These are phyloP conservation scores for Sphaceloma murrayae DNA, from an alignment of 2,329 filamentous ascomycete genomes.

Conservation along the genomic window DNA sequence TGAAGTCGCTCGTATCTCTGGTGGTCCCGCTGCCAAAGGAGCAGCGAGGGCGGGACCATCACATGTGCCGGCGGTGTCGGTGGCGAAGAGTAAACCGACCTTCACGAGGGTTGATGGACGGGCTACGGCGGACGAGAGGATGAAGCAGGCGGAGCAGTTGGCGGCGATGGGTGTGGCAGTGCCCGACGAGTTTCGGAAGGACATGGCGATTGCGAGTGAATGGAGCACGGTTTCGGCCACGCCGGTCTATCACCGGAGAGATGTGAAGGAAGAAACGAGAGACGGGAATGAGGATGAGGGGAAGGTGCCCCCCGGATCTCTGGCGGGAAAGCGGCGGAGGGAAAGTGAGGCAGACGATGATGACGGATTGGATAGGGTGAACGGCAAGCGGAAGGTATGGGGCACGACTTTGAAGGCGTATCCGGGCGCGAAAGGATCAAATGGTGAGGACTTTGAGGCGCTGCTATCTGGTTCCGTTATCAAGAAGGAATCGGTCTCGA, in stretches of 20 bases:
- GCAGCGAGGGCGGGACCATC: constrained; percentile 22
- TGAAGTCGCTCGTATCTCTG: constrained; percentile 79
- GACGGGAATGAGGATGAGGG: constrained; percentile 39
- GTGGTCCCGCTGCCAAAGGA: constrained; percentile 50
- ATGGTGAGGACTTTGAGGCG: constrained; percentile 53
- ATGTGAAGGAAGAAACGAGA: constrained; percentile 31
- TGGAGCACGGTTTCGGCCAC: constrained; percentile 62
- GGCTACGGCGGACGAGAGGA: constrained; percentile 56
- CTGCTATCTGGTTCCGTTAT: constrained; percentile 35
- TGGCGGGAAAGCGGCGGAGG: constrained; percentile 53
- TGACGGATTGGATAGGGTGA: constrained; percentile 49
- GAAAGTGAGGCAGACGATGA: constrained; percentile 54
- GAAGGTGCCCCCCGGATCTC: constrained; percentile 37
- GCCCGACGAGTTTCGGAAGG: constrained; percentile 64
- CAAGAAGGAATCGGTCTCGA: constrained; percentile 21
- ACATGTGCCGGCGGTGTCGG: constrained; percentile 30
- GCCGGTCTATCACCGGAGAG: constrained; percentile 22
- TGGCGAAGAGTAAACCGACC: constrained; percentile 23
- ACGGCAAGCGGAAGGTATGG: constrained; percentile 35
- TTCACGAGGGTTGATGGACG: constrained; percentile 29
- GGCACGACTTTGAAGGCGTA: constrained; percentile 38
- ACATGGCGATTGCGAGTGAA: constrained; percentile 80
- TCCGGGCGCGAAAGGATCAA: constrained; percentile 35
- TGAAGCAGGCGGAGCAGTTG: constrained; percentile 77
- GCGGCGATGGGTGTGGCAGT: constrained; percentile 78